These are phyloP conservation scores for Chalciporus piperatus DNA, from an alignment of 768 basidiomycete genomes.

Conservation along the genomic window DNA sequence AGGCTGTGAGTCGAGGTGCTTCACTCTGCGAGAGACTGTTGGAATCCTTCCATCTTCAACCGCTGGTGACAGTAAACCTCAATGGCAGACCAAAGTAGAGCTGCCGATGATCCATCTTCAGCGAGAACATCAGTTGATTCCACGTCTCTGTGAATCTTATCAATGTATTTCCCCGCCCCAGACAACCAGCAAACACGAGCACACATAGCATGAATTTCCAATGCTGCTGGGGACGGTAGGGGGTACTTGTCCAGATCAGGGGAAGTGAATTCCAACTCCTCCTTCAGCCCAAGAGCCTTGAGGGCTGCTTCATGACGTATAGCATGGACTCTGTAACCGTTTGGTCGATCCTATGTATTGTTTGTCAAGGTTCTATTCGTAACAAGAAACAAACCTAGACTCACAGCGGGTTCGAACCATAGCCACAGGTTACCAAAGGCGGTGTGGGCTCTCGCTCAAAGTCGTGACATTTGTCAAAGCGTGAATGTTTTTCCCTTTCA, in stretches of 20 bases:
- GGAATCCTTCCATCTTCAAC: no score
- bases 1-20: no score
- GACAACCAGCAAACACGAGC: slow-evolving; percentile 39
- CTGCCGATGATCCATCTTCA: neutral
- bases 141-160: slow-evolving; percentile 25
- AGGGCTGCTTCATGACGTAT: neutral
- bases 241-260: slow-evolving; percentile 23
- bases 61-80: no score
- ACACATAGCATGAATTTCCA: slow-evolving; percentile 40
- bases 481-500: slow-evolving; percentile 27
- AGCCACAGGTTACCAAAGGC: neutral
- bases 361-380: neutral
- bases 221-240: slow-evolving; percentile 31
- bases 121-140: slow-evolving; percentile 8
- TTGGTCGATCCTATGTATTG: neutral
- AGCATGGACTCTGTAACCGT: neutral
- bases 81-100: no score
- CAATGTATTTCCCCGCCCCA: slow-evolving; percentile 36
- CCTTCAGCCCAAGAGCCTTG: no score
- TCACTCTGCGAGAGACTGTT: no score
- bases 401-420: slow-evolving; percentile 8
- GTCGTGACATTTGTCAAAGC: slow-evolving; percentile 16
- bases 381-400: neutral
- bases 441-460: neutral
- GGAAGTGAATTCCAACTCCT: slow-evolving; percentile 31